Conservation (phyloP, 805 yeast species). For the Candida dendrica region DNA sequence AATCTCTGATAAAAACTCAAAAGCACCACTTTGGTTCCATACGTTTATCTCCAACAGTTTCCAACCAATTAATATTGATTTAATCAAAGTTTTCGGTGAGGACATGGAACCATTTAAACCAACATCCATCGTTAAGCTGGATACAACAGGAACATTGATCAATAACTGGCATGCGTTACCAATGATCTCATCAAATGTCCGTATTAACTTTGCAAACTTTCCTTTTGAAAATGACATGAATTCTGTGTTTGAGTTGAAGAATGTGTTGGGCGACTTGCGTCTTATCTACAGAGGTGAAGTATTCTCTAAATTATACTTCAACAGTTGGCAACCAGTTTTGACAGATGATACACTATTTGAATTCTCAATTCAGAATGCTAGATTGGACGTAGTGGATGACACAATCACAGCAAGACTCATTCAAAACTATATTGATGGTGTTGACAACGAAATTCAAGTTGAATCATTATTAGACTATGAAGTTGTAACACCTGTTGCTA, state of each 20-base stretch:
- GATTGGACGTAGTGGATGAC: slow-evolving; percentile 14
- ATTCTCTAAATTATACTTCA: slow-evolving; percentile 9
- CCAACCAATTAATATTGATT: slow-evolving; percentile 5
- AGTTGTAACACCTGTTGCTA: slow-evolving; percentile 17
- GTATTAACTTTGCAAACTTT: slow-evolving; percentile 1
- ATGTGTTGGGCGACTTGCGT: slow-evolving; percentile 10
- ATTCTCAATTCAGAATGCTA: slow-evolving; percentile 10
- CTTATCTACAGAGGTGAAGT: slow-evolving; percentile 5
- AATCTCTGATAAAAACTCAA: slow-evolving; percentile 5
- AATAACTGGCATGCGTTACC: slow-evolving; percentile 7
- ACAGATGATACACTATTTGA: slow-evolving; percentile 4
- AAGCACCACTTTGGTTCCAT: slow-evolving; percentile 12
- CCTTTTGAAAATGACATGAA: slow-evolving; percentile 7
- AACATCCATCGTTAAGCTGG: too few species aligned
- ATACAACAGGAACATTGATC: slow-evolving; percentile 1
- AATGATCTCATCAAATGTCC: slow-evolving; percentile 1
- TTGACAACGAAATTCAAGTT: slow-evolving; percentile 2
- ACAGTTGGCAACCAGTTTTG: slow-evolving; percentile 16
- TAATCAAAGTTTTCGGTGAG: not conserved
- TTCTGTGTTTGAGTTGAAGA: slow-evolving; percentile 5
- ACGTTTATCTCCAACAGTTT: slow-evolving; percentile 6
- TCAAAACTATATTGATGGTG: slow-evolving; percentile 4
- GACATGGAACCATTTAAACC: too few species aligned
- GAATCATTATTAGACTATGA: slow-evolving; percentile 11
- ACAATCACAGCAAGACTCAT: slow-evolving; percentile 4